Evolutionary conservation across 768 basidiomycete species (phyloP).

Genomic region (Boletellus ananiceps): DNA sequence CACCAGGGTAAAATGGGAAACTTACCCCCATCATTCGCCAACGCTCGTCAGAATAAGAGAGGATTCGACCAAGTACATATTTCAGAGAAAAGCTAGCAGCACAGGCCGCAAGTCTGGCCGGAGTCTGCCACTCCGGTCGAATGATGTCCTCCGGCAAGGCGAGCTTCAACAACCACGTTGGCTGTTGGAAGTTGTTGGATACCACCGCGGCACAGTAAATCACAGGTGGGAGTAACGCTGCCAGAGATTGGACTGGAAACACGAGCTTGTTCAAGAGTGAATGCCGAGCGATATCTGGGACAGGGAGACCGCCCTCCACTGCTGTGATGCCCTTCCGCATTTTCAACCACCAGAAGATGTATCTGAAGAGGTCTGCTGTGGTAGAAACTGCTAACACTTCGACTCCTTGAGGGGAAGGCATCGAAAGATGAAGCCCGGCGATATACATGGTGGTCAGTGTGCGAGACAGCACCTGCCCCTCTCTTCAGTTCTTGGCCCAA

Average conservation of each 20-base stretch:
- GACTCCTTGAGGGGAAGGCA: constrained; percentile 11
- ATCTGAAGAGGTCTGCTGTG: constrained; percentile 24
- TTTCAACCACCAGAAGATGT: constrained; percentile 10
- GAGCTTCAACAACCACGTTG: constrained; percentile 31
- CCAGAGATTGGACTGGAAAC: constrained; percentile 25
- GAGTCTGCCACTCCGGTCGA: constrained; percentile 18
- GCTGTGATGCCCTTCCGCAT: background rate
- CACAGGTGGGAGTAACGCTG: constrained; percentile 22
- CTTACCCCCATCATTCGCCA: constrained; percentile 32
- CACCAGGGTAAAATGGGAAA: background rate
- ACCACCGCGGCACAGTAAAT: constrained; percentile 27
- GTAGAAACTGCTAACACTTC: constrained; percentile 24
- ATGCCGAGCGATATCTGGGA: constrained; percentile 11
- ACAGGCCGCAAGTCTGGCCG: constrained; percentile 28
- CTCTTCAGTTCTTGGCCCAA: constrained; percentile 5
- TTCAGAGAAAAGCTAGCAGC: constrained; percentile 19
- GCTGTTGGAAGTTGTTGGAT: constrained; percentile 31
- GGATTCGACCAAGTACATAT: constrained; percentile 8
- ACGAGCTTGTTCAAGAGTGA: constrained; percentile 27
- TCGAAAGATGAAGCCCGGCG: constrained; percentile 20
- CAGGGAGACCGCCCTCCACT: constrained; percentile 16
- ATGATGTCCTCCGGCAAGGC: constrained; percentile 25
- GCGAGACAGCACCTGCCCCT: constrained; percentile 14
- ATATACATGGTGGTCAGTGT: constrained; percentile 24
- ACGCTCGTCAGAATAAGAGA: constrained; percentile 25